Conservation (phyloP, 1,284 basidiomycete genomes). For the Sanghuangporus weigelae region DNA sequence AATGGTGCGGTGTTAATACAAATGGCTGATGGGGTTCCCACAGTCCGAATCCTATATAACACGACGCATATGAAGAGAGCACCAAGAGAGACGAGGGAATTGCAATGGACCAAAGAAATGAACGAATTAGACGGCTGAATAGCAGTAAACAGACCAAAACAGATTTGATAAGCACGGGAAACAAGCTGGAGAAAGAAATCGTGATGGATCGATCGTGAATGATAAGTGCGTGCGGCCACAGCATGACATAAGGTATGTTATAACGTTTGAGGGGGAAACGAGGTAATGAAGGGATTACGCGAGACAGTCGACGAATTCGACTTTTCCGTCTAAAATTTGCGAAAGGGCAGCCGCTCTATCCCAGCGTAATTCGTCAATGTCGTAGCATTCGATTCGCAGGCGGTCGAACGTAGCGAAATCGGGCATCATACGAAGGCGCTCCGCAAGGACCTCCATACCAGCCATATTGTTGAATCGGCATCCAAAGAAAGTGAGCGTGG, state of each 20-base stretch:
- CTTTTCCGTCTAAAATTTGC: background rate
- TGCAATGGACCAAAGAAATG: background rate
- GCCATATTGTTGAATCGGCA: constrained; percentile 9
- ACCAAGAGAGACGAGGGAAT: background rate
- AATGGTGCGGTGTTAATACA: background rate
- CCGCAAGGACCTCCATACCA: constrained; percentile 4
- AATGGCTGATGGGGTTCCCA: background rate
- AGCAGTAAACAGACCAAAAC: background rate
- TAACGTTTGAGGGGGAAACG: background rate
- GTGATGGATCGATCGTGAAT: background rate
- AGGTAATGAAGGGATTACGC: background rate
- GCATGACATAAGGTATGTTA: background rate
- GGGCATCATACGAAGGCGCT: background rate
- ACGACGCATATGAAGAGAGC: background rate
- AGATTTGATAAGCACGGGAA: background rate
- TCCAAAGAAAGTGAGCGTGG: background rate
- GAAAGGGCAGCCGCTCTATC: background rate
- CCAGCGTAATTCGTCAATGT: constrained; percentile 2
- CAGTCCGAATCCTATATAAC: background rate
- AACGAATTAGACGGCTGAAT: background rate
- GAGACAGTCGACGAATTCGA: background rate
- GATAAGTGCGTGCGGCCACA: background rate
- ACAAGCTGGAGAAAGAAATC: background rate
- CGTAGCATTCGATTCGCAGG: constrained; percentile 4
- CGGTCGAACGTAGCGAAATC: constrained; percentile 5